phyloP scores from a whole-genome alignment of 2,329 filamentous ascomycete species.

The Sporothrix phasma region DNA sequence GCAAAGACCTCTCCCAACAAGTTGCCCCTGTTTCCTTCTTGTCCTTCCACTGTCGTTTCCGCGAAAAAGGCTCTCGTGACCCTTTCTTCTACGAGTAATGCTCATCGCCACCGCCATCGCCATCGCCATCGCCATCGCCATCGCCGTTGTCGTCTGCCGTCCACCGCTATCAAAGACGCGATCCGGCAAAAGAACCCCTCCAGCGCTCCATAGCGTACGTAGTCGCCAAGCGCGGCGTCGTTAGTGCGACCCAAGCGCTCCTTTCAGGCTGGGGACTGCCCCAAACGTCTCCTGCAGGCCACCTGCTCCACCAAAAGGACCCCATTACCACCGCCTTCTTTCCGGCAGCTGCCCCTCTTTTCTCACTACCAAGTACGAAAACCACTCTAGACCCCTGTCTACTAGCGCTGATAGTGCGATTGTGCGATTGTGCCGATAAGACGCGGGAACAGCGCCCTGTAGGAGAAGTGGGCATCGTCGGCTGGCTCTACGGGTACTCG shows the following conservation, averaged over 20 bases:
- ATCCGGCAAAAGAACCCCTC: too few relatives aligned
- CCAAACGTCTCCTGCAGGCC: not conserved
- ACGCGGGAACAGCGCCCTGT: not conserved
- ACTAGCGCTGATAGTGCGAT: not conserved
- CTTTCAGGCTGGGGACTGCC: not conserved
- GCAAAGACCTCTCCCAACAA: not conserved
- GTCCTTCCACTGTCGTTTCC: not conserved
- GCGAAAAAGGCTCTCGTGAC: not conserved
- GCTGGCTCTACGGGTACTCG: not conserved
- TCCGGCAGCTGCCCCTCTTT: constrained; percentile 3
- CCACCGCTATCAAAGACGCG: not conserved
- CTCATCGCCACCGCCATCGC: not conserved
- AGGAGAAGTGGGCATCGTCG: not conserved
- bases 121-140: not conserved
- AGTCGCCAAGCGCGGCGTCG: not conserved
- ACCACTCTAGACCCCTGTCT: constrained; percentile 3
- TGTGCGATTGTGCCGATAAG: constrained; percentile 1
- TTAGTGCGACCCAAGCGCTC: not conserved
- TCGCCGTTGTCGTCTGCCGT: not conserved
- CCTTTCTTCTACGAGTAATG: not conserved
- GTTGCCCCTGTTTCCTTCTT: too few relatives aligned
- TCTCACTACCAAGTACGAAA: not conserved
- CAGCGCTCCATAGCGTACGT: not conserved
- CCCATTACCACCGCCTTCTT: constrained; percentile 10
- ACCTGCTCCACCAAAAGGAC: not conserved